Evolutionary conservation across 768 basidiomycete species (phyloP), one percentile per base, ranked within the genome.

Genomic region (Tylopilus rubrobrunneus): DNA sequence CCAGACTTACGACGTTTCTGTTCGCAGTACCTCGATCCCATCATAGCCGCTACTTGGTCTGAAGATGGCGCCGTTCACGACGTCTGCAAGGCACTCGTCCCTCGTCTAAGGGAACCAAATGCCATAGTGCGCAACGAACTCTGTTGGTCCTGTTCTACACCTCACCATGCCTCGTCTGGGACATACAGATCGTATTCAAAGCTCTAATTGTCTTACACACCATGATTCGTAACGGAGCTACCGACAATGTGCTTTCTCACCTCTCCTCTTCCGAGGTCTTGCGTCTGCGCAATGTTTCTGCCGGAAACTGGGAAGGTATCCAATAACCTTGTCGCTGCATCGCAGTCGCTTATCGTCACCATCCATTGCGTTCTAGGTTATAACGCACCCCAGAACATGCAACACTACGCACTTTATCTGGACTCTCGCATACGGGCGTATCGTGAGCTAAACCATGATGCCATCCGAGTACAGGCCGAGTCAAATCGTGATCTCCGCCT

Each of bases 161-260:
- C 53, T 58, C 29, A 58, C 52, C 17, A 28, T 28, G 9, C 40
- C 28, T 21, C 23, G 11, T 46, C 27, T 39, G 31, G 17, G 45
- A 52, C 25, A 2, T 42, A 48, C 62, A 97, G 94, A 81, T 98
- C 60, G 94, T 92, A n/a, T 98, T 98, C 83, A 99, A 99, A 67
- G 93, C 94, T 0, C 76, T 98, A 60, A 87, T 99, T 62, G 92
- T 96, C 4, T 76, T 98, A 7, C 97, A 99, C 68, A 92, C 86
- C 31, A 93, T 99, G 91, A 90, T 98, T 67, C 85, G 97, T 27
- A 92, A 91, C 56, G 97, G 97, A n/a, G 81, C 90, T 3, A 97
- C 95, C 7, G 94, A 98, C 75, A 92, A 94, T 66, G 82, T 98
- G 12, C 79, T 98, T 19, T 76, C 82, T 12, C 87, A 93, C 71